Conservation (phyloP, 768 basidiomycete species). For the Lentinus brumalis region DNA sequence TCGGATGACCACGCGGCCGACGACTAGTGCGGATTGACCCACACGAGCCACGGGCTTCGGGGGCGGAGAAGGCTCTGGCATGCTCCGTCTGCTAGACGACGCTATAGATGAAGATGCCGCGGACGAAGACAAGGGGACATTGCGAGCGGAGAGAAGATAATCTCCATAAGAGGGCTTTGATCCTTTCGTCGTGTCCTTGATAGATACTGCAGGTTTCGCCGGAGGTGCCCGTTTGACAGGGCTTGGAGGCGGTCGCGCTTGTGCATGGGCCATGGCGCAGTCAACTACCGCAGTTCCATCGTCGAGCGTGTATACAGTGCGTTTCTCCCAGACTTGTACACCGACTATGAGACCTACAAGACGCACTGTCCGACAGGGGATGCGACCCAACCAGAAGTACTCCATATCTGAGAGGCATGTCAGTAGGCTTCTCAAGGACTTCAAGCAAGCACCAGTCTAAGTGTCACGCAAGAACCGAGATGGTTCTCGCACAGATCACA, state of each 20-base stretch:
- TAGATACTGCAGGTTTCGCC: background rate
- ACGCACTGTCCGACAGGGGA: constrained; percentile 67
- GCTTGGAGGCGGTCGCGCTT: constrained; percentile 22
- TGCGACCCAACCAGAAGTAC: constrained; percentile 70
- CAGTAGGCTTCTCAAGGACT: background rate
- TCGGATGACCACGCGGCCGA: constrained; percentile 16
- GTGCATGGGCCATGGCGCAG: constrained; percentile 45
- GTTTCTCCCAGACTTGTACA: constrained; percentile 58
- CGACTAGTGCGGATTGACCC: constrained; percentile 15
- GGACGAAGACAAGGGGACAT: background rate
- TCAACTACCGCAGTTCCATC: constrained; percentile 78
- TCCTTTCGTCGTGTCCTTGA: background rate
- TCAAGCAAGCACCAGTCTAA: no score
- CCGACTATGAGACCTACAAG: constrained; percentile 69
- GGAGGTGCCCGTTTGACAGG: background rate
- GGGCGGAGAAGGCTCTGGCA: background rate
- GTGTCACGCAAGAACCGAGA: no score
- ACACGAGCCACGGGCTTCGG: constrained; percentile 16
- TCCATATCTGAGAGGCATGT: constrained; percentile 44
- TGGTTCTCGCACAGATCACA: no score
- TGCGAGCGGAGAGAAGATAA: constrained; percentile 9
- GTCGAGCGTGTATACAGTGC: constrained; percentile 69
- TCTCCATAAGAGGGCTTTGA: constrained; percentile 3
- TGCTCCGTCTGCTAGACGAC: background rate
- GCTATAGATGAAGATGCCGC: background rate